A percentile compares a stretch with the other conserved stretches of the same genome.
phyloP scores from a whole-genome alignment of 2,329 filamentous ascomycete species.

The Apiospora kogelbergensis region DNA sequence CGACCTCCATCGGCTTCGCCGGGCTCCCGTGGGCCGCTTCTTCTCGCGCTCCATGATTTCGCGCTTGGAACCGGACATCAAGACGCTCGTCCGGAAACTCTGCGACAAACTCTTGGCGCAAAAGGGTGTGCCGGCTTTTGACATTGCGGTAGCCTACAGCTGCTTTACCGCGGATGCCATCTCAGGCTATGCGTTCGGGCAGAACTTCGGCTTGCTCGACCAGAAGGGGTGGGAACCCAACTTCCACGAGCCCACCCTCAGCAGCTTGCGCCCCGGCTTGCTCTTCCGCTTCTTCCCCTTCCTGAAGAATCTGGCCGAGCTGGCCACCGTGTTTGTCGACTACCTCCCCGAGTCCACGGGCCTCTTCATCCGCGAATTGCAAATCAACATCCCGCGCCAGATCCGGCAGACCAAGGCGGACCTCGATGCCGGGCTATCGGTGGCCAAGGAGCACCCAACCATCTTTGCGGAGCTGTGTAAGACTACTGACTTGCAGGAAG shows the following conservation, averaged over 20 bases:
- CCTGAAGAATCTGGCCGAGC: conserved; percentile 16
- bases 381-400: conserved; percentile 19
- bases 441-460: conserved; percentile 16
- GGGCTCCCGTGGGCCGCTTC: conserved; percentile 22
- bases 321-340: conserved; percentile 13
- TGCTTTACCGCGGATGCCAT: conserved; percentile 40
- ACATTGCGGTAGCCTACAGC: conserved; percentile 10
- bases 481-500: conserved; percentile 13
- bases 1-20: conserved; percentile 27
- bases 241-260: conserved; percentile 24
- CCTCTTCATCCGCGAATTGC: conserved; percentile 14
- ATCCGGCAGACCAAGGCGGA: conserved; percentile 16
- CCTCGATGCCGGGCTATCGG: conserved; percentile 7
- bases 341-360: conserved; percentile 6
- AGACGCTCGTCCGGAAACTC: conserved; percentile 16
- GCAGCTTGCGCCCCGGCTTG: conserved; percentile 21
- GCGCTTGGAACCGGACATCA: conserved; percentile 24
- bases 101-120: conserved; percentile 29
- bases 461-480: conserved; percentile 23
- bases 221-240: conserved; percentile 34
- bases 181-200: conserved; percentile 37
- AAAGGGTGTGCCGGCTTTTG: not conserved
- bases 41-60: conserved; percentile 33
- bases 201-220: conserved; percentile 32
- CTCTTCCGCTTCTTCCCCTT: conserved; percentile 27